Evolutionary conservation across 257 asterid species (phyloP).

Genomic region (Solanum tarijense): DNA sequence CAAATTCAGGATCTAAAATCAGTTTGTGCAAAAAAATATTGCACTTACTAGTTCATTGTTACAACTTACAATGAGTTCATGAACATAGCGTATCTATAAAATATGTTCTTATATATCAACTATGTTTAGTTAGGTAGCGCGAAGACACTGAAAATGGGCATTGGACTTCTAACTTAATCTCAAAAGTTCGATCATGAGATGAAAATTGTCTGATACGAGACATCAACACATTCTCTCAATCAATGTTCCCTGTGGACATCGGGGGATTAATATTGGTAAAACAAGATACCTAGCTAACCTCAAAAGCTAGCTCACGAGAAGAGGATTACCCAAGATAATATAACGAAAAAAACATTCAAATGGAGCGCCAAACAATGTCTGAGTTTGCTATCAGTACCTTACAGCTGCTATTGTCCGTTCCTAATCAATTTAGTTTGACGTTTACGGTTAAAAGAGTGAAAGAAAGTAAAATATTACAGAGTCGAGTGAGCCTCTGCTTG

Average conservation of each 20-base stretch:
- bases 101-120: neutral
- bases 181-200: neutral
- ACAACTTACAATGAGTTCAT: neutral
- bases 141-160: neutral
- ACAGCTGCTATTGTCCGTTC: neutral
- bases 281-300: neutral
- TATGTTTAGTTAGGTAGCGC: neutral
- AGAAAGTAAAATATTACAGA: slow-evolving; percentile 30
- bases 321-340: neutral
- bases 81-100: neutral
- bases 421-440: neutral
- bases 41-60: neutral
- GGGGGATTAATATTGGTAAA: neutral
- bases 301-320: neutral
- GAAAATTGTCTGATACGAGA: neutral
- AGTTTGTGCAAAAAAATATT: neutral
- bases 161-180: neutral
- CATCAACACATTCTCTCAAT: neutral
- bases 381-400: neutral
- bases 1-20: neutral
- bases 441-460: neutral
- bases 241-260: too few relatives aligned
- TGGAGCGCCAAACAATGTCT: neutral
- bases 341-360: neutral
- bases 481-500: slow-evolving; percentile 76